Conservation (phyloP, 169 alveolate genomes). For the Fabrea salina region DNA sequence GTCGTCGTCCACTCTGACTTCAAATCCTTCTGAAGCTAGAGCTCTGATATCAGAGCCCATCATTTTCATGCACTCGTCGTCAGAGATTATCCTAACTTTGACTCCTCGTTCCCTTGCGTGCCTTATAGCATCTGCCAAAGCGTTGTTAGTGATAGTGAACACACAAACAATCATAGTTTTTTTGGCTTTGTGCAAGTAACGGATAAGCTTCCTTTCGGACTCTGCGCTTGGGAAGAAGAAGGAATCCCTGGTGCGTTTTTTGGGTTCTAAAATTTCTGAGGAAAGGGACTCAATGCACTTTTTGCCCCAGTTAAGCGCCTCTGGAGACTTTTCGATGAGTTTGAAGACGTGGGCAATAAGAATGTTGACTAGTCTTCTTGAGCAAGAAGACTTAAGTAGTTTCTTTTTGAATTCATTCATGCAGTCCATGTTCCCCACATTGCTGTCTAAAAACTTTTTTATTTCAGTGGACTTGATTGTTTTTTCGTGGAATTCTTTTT, state of each 20-base stretch:
- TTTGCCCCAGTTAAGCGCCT: slow-evolving; percentile 14
- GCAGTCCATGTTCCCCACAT: neutral
- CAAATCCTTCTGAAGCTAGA: slow-evolving; percentile 43
- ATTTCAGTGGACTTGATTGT: neutral
- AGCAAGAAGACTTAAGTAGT: neutral
- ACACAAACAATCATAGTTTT: slow-evolving; percentile 72
- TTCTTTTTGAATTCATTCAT: neutral
- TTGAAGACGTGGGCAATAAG: neutral
- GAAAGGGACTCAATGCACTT: neutral
- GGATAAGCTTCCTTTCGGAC: slow-evolving; percentile 59
- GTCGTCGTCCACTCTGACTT: slow-evolving; percentile 62
- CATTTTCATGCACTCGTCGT: slow-evolving; percentile 72
- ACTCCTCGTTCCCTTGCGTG: slow-evolving; percentile 66
- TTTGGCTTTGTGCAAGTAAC: slow-evolving; percentile 64
- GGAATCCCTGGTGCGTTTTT: slow-evolving; percentile 36
- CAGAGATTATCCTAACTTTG: slow-evolving; percentile 73
- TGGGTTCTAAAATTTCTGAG: slow-evolving; percentile 2
- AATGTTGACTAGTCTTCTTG: neutral
- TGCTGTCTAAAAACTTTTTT: neutral
- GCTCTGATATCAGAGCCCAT: slow-evolving; percentile 43
- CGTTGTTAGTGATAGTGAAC: slow-evolving; percentile 75
- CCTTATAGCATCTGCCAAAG: slow-evolving; percentile 65
- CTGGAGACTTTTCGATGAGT: neutral
- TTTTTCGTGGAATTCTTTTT: neutral
- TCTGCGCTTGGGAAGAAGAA: slow-evolving; percentile 79